Base-by-base conservation (phyloP, 1,139 yeast species). In the Tardiomyces blankii region DNA sequence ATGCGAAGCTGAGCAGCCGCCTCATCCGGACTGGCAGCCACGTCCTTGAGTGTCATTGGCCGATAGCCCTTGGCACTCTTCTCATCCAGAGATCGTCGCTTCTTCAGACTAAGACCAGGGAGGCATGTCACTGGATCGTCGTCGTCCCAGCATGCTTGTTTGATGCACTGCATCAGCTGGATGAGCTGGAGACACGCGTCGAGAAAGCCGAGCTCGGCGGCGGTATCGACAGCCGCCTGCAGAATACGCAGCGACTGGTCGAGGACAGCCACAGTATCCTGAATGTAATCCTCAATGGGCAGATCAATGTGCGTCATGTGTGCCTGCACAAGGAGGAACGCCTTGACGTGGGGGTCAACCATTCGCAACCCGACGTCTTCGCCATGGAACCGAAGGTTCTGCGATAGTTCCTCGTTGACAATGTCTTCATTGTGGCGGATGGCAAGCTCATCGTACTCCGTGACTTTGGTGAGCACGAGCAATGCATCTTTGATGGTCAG, bases 261-360 rank as follows among this genome's bases (percentile, higher is more conserved):
- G 50, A 93, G 69, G 3, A 93, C 95, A 0, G 97, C 82, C 18
- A 88, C 78, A 0, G 96, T 88, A 64, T 91, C 99, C 59, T 91
- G 97, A 13, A 85, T 73, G 61, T 93, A 93, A 69, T 91, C 99
- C 0, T 95, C 93, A 59, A 93, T 86, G 1, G 98, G 98, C 44
- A 91, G 68, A 51, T 86, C 94, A 12, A 84, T 74, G 48, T 95
- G 71, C 49, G 83, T 75, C 75, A 93, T 77, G 58, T 77, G 87
- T 0, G 97, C 96, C 63, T 93, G 97, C 13, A 91, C 62, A 49
- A 91, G 72, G 54, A 91, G 70, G 59, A 77, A 91, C 0, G 95
- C 82, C 61, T 91, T 91, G 52, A 91, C 89, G 63, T 91, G 97
- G 2, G 98, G 97, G 63, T 91, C 96, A 83, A 95, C 88, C 63